Conservation (phyloP, 257 asterid species). For the Fraxinus quadrangulata region DNA sequence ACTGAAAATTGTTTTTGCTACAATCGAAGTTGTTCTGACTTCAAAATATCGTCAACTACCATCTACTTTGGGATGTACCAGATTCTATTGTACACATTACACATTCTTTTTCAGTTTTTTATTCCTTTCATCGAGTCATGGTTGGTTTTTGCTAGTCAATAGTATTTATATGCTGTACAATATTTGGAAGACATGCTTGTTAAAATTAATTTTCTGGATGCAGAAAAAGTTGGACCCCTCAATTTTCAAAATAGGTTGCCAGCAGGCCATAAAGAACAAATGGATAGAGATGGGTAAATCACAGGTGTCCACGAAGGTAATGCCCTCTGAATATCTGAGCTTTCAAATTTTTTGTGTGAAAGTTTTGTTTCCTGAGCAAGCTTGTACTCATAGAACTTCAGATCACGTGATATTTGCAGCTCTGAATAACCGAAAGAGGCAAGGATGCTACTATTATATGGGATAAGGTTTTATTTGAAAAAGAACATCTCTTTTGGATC, state of each 20-base stretch:
- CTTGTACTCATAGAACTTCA: not conserved
- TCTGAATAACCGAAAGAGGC: not conserved
- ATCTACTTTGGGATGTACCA: not conserved
- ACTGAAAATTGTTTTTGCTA: not conserved
- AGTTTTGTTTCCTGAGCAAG: not conserved
- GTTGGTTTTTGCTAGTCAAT: not conserved
- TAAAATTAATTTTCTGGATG: slow-evolving; percentile 26
- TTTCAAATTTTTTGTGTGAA: slow-evolving; percentile 1
- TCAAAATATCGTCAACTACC: not conserved
- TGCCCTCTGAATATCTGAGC: slow-evolving; percentile 17
- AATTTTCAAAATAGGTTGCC: slow-evolving; percentile 73
- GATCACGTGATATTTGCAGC: not conserved
- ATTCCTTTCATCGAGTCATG: not conserved
- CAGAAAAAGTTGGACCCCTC: slow-evolving; percentile 73
- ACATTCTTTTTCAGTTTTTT: not conserved
- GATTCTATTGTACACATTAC: not conserved
- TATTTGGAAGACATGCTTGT: slow-evolving; percentile 16
- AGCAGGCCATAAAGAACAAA: slow-evolving; percentile 87
- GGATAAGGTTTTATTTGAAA: not conserved
- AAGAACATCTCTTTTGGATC: not conserved
- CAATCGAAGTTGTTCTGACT: not conserved
- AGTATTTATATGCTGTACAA: not conserved
- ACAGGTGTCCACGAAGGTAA: slow-evolving; percentile 73
- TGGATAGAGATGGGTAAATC: slow-evolving; percentile 85
- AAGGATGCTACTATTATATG: not conserved